These are phyloP conservation scores for Paxillus ammoniavirescens DNA, from an alignment of 768 basidiomycete species.

Conservation along the genomic window DNA sequence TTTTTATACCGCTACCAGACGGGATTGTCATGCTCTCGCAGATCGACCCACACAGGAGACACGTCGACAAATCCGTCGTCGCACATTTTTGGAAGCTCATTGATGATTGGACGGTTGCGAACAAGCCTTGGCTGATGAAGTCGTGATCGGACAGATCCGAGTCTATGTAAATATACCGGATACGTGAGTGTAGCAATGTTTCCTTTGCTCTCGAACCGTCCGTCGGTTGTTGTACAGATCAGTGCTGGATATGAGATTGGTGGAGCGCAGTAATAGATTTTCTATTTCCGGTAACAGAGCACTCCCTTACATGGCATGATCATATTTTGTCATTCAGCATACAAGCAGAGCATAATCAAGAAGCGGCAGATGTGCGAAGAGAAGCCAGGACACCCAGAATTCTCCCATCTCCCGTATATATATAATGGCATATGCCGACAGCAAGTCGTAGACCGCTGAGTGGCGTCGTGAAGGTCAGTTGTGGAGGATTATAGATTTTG, in stretches of 20 bases:
- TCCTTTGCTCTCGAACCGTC: neutral
- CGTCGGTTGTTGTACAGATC: neutral
- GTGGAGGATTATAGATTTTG: neutral
- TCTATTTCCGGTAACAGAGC: neutral
- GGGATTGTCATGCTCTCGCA: constrained; percentile 28
- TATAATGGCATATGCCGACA: neutral
- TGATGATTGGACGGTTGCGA: constrained; percentile 77
- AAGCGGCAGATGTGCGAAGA: neutral
- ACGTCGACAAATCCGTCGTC: constrained; percentile 92
- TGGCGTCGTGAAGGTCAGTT: neutral
- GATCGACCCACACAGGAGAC: constrained; percentile 89
- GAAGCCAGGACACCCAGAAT: neutral
- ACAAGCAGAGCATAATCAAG: neutral
- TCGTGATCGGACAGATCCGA: constrained; percentile 21
- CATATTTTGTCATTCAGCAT: neutral
- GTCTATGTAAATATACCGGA: neutral
- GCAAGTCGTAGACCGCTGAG: neutral
- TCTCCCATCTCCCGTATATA: neutral
- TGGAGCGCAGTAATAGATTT: neutral
- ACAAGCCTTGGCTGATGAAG: constrained; percentile 76
- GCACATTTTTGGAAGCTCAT: constrained; percentile 95
- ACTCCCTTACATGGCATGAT: neutral
- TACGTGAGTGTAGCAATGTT: neutral
- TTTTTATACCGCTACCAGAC: neutral
- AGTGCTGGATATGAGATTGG: neutral